Conservation (phyloP, 495 filamentous ascomycete genomes). For the Xylaria longipes region DNA sequence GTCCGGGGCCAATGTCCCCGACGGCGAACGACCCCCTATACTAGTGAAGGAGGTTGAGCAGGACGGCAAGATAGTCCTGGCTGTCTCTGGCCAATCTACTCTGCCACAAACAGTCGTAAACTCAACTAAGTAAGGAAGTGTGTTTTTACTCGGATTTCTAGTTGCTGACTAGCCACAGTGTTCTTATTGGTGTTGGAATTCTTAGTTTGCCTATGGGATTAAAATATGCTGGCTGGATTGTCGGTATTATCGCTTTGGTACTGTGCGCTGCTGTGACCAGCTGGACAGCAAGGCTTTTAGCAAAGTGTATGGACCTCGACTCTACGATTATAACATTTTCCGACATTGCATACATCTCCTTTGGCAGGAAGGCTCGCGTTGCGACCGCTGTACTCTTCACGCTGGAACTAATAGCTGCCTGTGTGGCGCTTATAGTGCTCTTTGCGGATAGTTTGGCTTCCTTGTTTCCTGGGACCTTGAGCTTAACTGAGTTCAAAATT, state of each 20-base stretch:
- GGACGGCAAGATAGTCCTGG: constrained; percentile 81
- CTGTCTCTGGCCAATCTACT: constrained; percentile 90
- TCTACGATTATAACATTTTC: constrained; percentile 80
- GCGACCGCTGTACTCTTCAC: constrained; percentile 85
- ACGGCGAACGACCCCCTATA: constrained; percentile 77
- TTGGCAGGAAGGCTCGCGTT: constrained; percentile 81
- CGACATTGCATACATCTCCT: constrained; percentile 90
- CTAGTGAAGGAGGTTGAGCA: constrained; percentile 87
- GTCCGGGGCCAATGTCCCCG: constrained; percentile 48
- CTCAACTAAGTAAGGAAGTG: constrained; percentile 71
- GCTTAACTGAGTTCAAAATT: constrained; percentile 81
- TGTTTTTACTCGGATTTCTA: not conserved
- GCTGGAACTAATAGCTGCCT: constrained; percentile 85
- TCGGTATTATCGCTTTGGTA: constrained; percentile 77
- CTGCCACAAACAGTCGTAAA: constrained; percentile 97
- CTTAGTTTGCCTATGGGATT: constrained; percentile 88
- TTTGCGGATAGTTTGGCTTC: constrained; percentile 90
- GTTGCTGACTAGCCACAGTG: constrained; percentile 47
- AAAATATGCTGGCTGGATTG: constrained; percentile 89
- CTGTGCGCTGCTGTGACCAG: constrained; percentile 76
- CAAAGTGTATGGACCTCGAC: constrained; percentile 89
- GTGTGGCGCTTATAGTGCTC: constrained; percentile 89
- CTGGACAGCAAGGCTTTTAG: constrained; percentile 86
- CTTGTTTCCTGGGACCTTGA: constrained; percentile 73
- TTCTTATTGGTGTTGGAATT: constrained; percentile 89